Evolutionary conservation across 2,329 filamentous ascomycete species (phyloP).

Genomic region (Penicillium psychrosexuale): DNA sequence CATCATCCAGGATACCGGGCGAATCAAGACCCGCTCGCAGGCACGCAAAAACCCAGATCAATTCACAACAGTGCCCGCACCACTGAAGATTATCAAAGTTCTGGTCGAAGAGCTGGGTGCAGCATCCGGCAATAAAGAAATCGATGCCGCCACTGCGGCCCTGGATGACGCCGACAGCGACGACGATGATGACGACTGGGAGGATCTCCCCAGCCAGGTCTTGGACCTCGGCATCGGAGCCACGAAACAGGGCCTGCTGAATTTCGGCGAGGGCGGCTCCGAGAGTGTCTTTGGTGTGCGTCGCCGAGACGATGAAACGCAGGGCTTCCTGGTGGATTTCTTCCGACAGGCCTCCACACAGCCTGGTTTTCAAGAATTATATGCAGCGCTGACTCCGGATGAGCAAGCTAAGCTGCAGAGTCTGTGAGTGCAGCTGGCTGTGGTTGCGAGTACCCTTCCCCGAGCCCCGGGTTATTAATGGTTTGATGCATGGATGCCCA

Average conservation of each 20-base stretch:
- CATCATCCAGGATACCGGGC: slow-evolving; percentile 71
- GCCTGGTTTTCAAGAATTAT: slow-evolving; percentile 55
- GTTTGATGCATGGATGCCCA: slow-evolving; percentile 4
- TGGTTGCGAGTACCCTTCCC: not conserved
- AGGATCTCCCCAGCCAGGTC: slow-evolving; percentile 74
- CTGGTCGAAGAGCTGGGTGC: slow-evolving; percentile 87
- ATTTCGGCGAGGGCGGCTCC: slow-evolving; percentile 57
- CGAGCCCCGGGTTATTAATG: not conserved
- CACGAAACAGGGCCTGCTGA: slow-evolving; percentile 76
- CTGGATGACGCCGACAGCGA: slow-evolving; percentile 61
- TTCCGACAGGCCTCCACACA: slow-evolving; percentile 61
- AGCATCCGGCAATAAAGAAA: slow-evolving; percentile 60
- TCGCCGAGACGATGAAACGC: slow-evolving; percentile 84
- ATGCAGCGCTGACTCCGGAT: slow-evolving; percentile 51
- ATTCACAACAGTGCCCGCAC: slow-evolving; percentile 81
- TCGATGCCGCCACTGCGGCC: slow-evolving; percentile 57
- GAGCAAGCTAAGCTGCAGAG: slow-evolving; percentile 47
- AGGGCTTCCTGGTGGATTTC: slow-evolving; percentile 77
- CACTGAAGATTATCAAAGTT: slow-evolving; percentile 94
- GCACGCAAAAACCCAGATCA: slow-evolving; percentile 85
- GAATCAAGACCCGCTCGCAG: slow-evolving; percentile 92
- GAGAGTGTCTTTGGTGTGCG: slow-evolving; percentile 52
- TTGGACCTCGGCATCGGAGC: slow-evolving; percentile 71
- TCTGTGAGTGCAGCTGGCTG: slow-evolving; percentile 18
- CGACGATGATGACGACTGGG: slow-evolving; percentile 80